Conservation (phyloP, 2,329 filamentous ascomycete genomes). For the Diaporthe sp. region DNA sequence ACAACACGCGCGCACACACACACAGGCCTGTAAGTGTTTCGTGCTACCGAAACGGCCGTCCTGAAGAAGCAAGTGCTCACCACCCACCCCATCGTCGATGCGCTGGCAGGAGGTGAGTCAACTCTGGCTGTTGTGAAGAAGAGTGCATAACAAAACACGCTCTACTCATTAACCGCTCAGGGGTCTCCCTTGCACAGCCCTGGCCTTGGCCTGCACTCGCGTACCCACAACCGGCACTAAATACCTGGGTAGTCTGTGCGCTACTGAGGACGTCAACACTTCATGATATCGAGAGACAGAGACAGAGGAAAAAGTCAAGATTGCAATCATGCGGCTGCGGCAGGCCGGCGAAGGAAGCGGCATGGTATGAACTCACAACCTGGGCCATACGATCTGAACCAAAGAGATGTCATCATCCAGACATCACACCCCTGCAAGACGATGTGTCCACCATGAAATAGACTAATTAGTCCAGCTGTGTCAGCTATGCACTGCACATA, state of each 20-base stretch:
- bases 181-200: background rate
- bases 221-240: background rate
- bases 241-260: too few species aligned
- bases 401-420: background rate
- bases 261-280: too few species aligned
- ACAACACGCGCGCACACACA: background rate
- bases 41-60: background rate
- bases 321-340: background rate
- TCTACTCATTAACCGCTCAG: conserved; percentile 9
- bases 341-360: background rate
- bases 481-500: background rate
- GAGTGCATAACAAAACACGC: conserved; percentile 23
- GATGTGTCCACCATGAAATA: background rate
- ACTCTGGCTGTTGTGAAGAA: background rate
- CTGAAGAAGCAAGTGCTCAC: conserved; percentile 23
- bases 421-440: background rate
- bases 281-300: too few species aligned
- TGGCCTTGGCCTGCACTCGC: background rate
- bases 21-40: background rate
- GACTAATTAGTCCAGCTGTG: background rate
- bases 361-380: background rate
- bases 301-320: background rate
- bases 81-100: conserved; percentile 19
- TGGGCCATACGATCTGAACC: background rate
- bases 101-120: conserved; percentile 24